A percentile compares a stretch with the other conserved stretches of the same genome.
Conservation (phyloP, 2,329 filamentous ascomycete species). For the Arthrocladium fulminans region DNA sequence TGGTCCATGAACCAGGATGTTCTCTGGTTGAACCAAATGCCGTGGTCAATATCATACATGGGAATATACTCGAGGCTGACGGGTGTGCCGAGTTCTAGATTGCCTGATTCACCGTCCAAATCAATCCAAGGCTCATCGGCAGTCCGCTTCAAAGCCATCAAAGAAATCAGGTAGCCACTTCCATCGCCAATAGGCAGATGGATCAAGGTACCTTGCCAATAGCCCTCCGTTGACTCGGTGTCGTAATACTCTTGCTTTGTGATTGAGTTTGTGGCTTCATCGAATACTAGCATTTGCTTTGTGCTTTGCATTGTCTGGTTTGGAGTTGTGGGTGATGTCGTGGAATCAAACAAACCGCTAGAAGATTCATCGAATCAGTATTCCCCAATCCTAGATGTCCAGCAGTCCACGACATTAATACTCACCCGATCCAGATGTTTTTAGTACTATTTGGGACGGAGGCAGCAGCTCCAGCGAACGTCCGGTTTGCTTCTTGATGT, state of each 20-base stretch:
- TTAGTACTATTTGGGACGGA: neutral
- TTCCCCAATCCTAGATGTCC: neutral
- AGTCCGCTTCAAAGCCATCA: slow-evolving; percentile 1
- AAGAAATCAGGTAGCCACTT: slow-evolving; percentile 5
- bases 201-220: slow-evolving; percentile 6
- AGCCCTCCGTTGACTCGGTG: slow-evolving; percentile 1
- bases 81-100: neutral
- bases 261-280: neutral
- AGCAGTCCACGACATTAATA: neutral
- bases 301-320: slow-evolving; percentile 2
- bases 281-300: slow-evolving; percentile 7
- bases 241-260: neutral
- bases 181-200: slow-evolving; percentile 5
- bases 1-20: neutral
- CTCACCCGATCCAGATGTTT: slow-evolving; percentile 4
- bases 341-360: neutral
- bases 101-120: slow-evolving; percentile 1
- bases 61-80: slow-evolving; percentile 2
- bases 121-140: neutral
- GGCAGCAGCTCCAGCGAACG: slow-evolving; percentile 1
- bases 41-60: slow-evolving; percentile 4
- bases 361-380: neutral
- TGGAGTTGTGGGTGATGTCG: slow-evolving; percentile 1
- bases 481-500: slow-evolving; percentile 2
- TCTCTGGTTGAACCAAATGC: slow-evolving; percentile 1